Evolutionary conservation across 1,284 basidiomycete species (phyloP).

Genomic region (Ganoderma meredithae): DNA sequence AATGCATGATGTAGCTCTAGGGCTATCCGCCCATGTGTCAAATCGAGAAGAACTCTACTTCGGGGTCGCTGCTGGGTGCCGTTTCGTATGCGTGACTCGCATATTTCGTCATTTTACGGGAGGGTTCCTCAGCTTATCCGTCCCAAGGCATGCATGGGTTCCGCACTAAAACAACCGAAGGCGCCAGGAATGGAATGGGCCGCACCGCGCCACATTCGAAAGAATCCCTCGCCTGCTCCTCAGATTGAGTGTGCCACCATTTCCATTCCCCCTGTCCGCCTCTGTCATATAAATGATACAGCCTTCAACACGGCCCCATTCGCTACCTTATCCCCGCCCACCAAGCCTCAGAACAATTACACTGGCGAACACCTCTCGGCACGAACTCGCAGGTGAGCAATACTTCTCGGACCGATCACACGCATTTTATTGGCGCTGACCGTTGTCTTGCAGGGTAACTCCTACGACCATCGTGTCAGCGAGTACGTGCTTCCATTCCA

Average conservation of each 20-base stretch:
- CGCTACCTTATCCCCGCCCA: conserved; percentile 1
- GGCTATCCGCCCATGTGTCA: neutral
- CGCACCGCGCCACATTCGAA: neutral
- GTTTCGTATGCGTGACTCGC: neutral
- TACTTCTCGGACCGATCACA: neutral
- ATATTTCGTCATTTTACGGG: neutral
- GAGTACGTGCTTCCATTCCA: conserved; percentile 7
- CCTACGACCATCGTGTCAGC: conserved; percentile 17
- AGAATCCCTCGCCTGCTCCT: neutral
- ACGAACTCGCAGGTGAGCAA: conserved; percentile 14
- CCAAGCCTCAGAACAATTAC: conserved; percentile 10
- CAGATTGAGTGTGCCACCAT: neutral
- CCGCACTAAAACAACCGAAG: neutral
- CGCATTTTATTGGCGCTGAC: neutral
- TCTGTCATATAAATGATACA: neutral
- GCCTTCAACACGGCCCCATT: neutral
- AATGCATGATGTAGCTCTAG: neutral
- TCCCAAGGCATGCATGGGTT: neutral
- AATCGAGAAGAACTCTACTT: neutral
- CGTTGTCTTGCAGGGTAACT: conserved; percentile 11
- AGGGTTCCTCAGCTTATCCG: no score
- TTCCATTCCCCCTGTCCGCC: neutral
- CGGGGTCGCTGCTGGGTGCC: neutral
- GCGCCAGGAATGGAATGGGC: neutral
- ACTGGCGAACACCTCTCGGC: conserved; percentile 8